Percentiles rank a stretch among this genome's conserved stretches.
Evolutionary conservation across 768 basidiomycete species (phyloP).

Genomic region (Phaeotremella skinneri): DNA sequence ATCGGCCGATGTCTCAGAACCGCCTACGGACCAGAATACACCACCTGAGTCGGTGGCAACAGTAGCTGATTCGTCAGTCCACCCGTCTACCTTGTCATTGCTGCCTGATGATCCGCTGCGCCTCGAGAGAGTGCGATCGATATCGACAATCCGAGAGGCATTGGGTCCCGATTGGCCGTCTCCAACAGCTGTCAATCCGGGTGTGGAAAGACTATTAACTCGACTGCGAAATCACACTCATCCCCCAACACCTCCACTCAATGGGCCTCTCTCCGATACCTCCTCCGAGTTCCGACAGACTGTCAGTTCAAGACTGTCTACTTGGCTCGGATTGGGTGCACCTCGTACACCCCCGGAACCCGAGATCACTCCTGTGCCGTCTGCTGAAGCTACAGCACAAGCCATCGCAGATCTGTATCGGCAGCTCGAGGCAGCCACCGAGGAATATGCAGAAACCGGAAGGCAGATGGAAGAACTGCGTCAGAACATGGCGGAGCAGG

Average conservation of each 20-base stretch:
- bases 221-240: slow-evolving; percentile 6
- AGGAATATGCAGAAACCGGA: slow-evolving; percentile 15
- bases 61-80: not conserved
- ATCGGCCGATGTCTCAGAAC: too few species aligned
- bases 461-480: slow-evolving; percentile 11
- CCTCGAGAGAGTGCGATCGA: slow-evolving; percentile 11
- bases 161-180: slow-evolving; percentile 19
- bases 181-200: slow-evolving; percentile 10
- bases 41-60: not conserved
- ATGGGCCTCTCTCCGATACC: not conserved
- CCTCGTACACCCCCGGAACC: not conserved
- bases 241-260: not conserved
- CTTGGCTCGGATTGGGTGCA: not conserved
- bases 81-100: not conserved
- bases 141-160: slow-evolving; percentile 17
- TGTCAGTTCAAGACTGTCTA: not conserved
- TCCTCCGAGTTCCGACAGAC: not conserved
- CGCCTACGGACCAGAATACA: too few species aligned
- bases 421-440: slow-evolving; percentile 9
- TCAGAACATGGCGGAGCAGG: slow-evolving; percentile 1
- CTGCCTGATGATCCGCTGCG: slow-evolving; percentile 10
- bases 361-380: not conserved
- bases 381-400: not conserved
- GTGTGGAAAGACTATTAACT: slow-evolving; percentile 9
- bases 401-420: slow-evolving; percentile 7